A percentile compares a stretch with the other conserved stretches of the same genome.
Evolutionary conservation across 352 stramenopile species (phyloP).

Genomic region (Phytophthora lateralis): DNA sequence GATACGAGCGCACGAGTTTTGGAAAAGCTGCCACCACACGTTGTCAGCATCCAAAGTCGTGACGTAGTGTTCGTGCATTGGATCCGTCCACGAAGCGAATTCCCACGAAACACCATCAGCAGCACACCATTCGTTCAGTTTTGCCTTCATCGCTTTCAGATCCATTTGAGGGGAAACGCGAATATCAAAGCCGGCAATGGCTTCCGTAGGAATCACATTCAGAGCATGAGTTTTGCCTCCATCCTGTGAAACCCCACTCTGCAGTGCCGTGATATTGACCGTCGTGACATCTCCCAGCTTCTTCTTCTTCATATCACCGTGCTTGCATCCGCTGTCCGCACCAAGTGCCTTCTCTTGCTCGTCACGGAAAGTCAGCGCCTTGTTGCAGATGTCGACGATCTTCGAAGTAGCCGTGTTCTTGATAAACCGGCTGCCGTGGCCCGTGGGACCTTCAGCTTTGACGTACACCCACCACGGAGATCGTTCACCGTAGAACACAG

Average conservation of each 20-base stretch:
- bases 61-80: slow-evolving; percentile 64
- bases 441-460: slow-evolving; percentile 73
- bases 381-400: slow-evolving; percentile 90
- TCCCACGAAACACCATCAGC: slow-evolving; percentile 89
- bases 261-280: slow-evolving; percentile 94
- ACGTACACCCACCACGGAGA: slow-evolving; percentile 93
- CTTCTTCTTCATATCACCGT: slow-evolving; percentile 91
- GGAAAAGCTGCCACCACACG: slow-evolving; percentile 67
- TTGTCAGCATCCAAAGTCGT: slow-evolving; percentile 62
- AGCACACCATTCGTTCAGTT: slow-evolving; percentile 92
- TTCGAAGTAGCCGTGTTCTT: slow-evolving; percentile 94
- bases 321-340: slow-evolving; percentile 81
- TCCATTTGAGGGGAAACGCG: slow-evolving; percentile 91
- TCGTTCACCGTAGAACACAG: slow-evolving; percentile 96
- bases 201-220: slow-evolving; percentile 94
- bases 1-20: slow-evolving; percentile 31
- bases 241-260: slow-evolving; percentile 88
- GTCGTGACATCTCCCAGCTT: slow-evolving; percentile 96
- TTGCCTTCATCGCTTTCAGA: slow-evolving; percentile 56
- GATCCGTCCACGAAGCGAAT: slow-evolving; percentile 49
- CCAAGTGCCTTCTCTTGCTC: slow-evolving; percentile 88
- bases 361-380: slow-evolving; percentile 85
- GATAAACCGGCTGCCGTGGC: slow-evolving; percentile 94
- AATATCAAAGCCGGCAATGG: slow-evolving; percentile 94
- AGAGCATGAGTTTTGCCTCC: slow-evolving; percentile 88